These are phyloP conservation scores for Ganoderma meredithae DNA, from an alignment of 1,284 basidiomycete genomes.

Conservation along the genomic window DNA sequence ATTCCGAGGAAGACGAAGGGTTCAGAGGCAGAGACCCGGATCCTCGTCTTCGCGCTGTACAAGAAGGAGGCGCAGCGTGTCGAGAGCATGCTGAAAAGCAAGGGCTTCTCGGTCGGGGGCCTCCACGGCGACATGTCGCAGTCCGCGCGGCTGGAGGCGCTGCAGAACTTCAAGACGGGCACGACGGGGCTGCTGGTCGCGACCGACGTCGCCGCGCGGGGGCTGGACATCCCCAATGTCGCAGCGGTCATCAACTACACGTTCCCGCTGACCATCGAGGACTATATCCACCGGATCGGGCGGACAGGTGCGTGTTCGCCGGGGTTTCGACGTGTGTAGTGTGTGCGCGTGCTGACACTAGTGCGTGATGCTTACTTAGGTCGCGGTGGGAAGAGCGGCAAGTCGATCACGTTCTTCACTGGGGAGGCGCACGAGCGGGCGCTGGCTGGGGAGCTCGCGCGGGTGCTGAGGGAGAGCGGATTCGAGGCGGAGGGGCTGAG, in stretches of 20 bases:
- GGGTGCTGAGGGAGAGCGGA: slow-evolving; percentile 90
- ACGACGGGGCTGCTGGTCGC: slow-evolving; percentile 89
- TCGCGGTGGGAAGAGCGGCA: slow-evolving; percentile 90
- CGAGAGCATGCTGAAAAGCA: slow-evolving; percentile 79
- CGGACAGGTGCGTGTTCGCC: slow-evolving; percentile 71
- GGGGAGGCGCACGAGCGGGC: slow-evolving; percentile 86
- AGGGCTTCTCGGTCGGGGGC: slow-evolving; percentile 87
- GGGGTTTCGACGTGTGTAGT: slow-evolving; percentile 8
- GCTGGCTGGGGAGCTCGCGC: slow-evolving; percentile 94
- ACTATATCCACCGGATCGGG: too few species aligned
- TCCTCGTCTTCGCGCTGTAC: slow-evolving; percentile 96
- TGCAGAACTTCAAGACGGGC: slow-evolving; percentile 92
- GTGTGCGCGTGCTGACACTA: slow-evolving; percentile 22
- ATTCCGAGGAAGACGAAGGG: slow-evolving; percentile 70
- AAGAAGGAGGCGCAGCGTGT: slow-evolving; percentile 97
- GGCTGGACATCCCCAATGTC: slow-evolving; percentile 97
- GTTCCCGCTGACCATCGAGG: slow-evolving; percentile 95
- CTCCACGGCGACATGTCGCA: slow-evolving; percentile 96
- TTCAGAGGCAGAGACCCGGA: slow-evolving; percentile 66
- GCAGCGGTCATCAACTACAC: slow-evolving; percentile 94
- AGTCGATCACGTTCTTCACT: slow-evolving; percentile 97
- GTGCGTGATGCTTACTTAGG: slow-evolving; percentile 62
- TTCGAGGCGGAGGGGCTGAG: slow-evolving; percentile 82
- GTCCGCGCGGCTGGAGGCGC: slow-evolving; percentile 82
- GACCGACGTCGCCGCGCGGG: slow-evolving; percentile 97